A percentile compares a stretch with the other conserved stretches of the same genome.
These are phyloP conservation scores for Lactarius tabidus DNA, from an alignment of 768 basidiomycete genomes.

Conservation along the genomic window DNA sequence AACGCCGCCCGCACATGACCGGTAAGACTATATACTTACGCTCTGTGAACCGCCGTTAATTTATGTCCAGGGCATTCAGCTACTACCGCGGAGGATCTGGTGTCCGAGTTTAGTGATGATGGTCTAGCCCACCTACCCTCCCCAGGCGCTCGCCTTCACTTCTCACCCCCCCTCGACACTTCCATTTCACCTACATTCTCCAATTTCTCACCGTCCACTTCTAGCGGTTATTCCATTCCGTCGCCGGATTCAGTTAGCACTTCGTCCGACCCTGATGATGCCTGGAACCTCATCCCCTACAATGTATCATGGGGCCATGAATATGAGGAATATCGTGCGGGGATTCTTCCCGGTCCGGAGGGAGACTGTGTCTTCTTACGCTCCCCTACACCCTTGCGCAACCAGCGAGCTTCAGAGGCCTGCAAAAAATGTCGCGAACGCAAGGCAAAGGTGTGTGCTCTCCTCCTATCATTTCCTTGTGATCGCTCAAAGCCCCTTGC, in stretches of 20 bases:
- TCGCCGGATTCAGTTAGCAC: constrained; percentile 15
- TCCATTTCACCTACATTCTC: constrained; percentile 24
- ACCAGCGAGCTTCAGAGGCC: constrained; percentile 36
- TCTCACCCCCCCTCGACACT: constrained; percentile 20
- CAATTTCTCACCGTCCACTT: constrained; percentile 23
- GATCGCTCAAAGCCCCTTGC: constrained; percentile 1
- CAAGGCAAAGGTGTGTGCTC: constrained; percentile 37
- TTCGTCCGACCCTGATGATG: constrained; percentile 28
- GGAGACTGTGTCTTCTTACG: constrained; percentile 38
- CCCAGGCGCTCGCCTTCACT: constrained; percentile 16
- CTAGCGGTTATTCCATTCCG: constrained; percentile 22
- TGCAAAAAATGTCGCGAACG: constrained; percentile 39
- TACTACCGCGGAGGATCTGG: constrained; percentile 7
- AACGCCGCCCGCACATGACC: constrained; percentile 1
- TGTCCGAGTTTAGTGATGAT: constrained; percentile 13
- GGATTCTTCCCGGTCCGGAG: constrained; percentile 37
- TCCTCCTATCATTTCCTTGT: background rate
- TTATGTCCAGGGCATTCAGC: background rate
- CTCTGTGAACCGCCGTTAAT: background rate
- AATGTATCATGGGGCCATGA: constrained; percentile 38
- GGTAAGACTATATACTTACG: background rate
- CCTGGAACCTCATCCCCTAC: constrained; percentile 40
- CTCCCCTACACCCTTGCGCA: constrained; percentile 38
- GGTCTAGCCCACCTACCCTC: constrained; percentile 13
- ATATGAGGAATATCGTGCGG: constrained; percentile 34